phyloP scores from a whole-genome alignment of 768 basidiomycete species.

The Russula griseocarnosa region DNA sequence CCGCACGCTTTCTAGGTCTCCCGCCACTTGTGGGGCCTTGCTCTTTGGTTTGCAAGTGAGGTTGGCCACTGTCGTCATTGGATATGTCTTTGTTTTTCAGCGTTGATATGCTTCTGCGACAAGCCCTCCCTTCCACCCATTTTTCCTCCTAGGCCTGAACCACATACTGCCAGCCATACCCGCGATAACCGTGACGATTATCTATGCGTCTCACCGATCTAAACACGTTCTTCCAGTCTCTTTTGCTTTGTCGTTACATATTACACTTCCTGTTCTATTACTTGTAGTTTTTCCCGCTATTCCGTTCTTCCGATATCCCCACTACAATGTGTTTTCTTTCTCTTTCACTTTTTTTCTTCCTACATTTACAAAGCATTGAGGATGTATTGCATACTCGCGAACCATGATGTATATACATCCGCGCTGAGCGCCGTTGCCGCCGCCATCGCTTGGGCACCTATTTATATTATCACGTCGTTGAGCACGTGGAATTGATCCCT shows the following conservation, averaged over 20 bases:
- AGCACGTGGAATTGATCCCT: background rate
- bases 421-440: slow-evolving; percentile 18
- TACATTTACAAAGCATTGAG: slow-evolving; percentile 24
- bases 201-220: slow-evolving; percentile 25
- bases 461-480: slow-evolving; percentile 17
- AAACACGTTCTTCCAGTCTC: slow-evolving; percentile 9
- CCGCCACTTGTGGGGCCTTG: slow-evolving; percentile 1
- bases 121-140: slow-evolving; percentile 5
- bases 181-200: slow-evolving; percentile 15
- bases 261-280: slow-evolving; percentile 27
- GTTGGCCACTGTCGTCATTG: slow-evolving; percentile 9
- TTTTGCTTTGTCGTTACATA: slow-evolving; percentile 25
- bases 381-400: slow-evolving; percentile 26
- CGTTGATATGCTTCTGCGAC: slow-evolving; percentile 21
- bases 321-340: slow-evolving; percentile 19
- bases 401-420: slow-evolving; percentile 21
- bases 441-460: slow-evolving; percentile 12
- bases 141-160: background rate
- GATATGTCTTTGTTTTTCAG: slow-evolving; percentile 12
- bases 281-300: slow-evolving; percentile 27
- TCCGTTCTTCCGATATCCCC: slow-evolving; percentile 14
- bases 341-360: slow-evolving; percentile 8
- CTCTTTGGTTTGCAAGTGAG: slow-evolving; percentile 7
- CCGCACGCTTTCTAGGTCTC: slow-evolving; percentile 6
- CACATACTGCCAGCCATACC: slow-evolving; percentile 9